phyloP scores from a whole-genome alignment of 139 green algal species.

The Chlorella ohadii region DNA sequence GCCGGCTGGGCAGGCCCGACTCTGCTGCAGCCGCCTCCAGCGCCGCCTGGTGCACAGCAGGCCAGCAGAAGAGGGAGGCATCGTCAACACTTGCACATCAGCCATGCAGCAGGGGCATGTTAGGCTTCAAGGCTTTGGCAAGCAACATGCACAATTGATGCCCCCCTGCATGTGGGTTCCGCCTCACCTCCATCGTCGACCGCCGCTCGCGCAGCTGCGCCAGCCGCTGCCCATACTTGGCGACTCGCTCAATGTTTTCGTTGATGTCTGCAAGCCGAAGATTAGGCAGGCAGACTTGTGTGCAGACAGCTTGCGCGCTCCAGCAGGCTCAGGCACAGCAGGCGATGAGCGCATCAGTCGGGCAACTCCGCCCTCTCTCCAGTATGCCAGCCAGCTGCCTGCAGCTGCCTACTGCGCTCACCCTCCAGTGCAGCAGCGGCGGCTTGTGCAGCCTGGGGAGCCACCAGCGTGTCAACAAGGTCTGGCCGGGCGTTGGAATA shows the following conservation, averaged over 20 bases:
- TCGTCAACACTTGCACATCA: neutral
- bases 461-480: conserved; percentile 61
- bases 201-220: conserved; percentile 64
- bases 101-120: too few species aligned
- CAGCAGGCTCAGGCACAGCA: neutral
- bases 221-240: conserved; percentile 82
- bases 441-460: conserved; percentile 54
- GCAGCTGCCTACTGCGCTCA: neutral
- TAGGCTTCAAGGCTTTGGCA: too few species aligned
- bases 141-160: too few species aligned
- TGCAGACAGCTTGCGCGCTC: neutral
- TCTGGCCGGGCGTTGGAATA: conserved; percentile 42
- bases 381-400: neutral
- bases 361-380: neutral
- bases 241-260: conserved; percentile 65
- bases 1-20: conserved; percentile 20
- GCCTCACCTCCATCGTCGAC: conserved; percentile 3
- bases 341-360: neutral
- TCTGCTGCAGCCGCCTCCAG: conserved; percentile 30
- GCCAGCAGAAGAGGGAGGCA: neutral
- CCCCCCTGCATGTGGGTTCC: neutral
- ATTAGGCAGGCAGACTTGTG: neutral
- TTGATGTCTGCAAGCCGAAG: conserved; percentile 36
- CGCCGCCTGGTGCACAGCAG: conserved; percentile 11
- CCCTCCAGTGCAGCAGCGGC: conserved; percentile 46